These are phyloP conservation scores for Suillus variegatus DNA, from an alignment of 768 basidiomycete genomes.

Conservation along the genomic window DNA sequence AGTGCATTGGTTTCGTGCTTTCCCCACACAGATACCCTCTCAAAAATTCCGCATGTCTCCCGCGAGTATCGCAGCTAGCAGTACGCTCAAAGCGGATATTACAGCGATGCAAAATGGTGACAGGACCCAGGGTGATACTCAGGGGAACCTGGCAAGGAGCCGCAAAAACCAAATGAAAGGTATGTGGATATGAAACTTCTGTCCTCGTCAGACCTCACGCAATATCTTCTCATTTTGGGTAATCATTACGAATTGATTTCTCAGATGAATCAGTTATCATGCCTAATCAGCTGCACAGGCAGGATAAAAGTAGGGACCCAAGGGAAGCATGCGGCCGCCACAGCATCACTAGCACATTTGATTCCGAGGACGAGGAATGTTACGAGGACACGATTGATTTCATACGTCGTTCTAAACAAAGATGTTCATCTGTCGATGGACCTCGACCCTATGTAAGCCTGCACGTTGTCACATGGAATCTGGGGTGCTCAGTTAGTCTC, in stretches of 20 bases:
- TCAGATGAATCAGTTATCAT: neutral
- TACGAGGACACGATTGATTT: slow-evolving; percentile 10
- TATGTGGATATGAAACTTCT: neutral
- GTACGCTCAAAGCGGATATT: slow-evolving; percentile 1
- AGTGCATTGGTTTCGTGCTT: neutral
- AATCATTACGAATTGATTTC: neutral
- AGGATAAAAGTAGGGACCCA: neutral
- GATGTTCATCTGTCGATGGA: neutral
- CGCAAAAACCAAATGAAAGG: neutral
- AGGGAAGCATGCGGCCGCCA: slow-evolving; percentile 2
- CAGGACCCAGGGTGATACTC: slow-evolving; percentile 1
- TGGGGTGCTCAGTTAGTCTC: slow-evolving; percentile 2
- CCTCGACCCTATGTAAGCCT: slow-evolving; percentile 2
- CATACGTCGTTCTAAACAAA: neutral
- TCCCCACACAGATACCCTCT: neutral
- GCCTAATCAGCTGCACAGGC: neutral
- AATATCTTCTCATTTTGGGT: neutral
- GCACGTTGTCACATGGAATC: neutral
- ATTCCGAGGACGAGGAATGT: slow-evolving; percentile 19
- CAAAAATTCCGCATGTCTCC: neutral
- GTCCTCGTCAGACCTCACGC: neutral
- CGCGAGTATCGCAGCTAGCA: neutral
- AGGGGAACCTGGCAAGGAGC: neutral
- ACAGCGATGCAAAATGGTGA: neutral
- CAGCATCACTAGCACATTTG: slow-evolving; percentile 6